Percentiles rank a stretch among this genome's conserved stretches.
Evolutionary conservation across 306 rosid genomes (phyloP).

Genomic region (Ochetophila trinervis): DNA sequence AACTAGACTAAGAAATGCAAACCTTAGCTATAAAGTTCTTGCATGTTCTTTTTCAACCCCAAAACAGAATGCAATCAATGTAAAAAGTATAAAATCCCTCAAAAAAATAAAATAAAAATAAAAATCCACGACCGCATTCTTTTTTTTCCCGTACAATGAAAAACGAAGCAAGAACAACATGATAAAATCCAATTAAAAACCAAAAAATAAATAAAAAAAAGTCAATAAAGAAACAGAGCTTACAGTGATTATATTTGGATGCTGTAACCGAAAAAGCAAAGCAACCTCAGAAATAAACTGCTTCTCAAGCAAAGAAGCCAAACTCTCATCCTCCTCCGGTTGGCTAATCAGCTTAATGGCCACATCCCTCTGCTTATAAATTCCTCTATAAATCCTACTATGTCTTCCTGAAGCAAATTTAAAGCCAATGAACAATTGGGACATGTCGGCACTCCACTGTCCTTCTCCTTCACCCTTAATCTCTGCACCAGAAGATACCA

Average conservation of each 20-base stretch:
- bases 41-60: too few species aligned
- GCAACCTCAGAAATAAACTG: constrained; percentile 91
- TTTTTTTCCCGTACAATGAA: neutral
- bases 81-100: neutral
- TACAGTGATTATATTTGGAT: constrained; percentile 87
- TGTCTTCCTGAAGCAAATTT: constrained; percentile 87
- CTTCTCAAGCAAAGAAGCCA: constrained; percentile 71
- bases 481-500: constrained; percentile 81
- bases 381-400: constrained; percentile 88
- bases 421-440: constrained; percentile 70
- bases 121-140: neutral
- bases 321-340: constrained; percentile 74
- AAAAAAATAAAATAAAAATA: too few species aligned
- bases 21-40: too few species aligned
- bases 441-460: constrained; percentile 97
- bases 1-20: too few species aligned
- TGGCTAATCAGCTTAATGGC: constrained; percentile 89
- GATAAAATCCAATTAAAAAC: too few species aligned
- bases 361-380: constrained; percentile 72
- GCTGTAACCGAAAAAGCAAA: constrained; percentile 60
- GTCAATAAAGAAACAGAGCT: too few species aligned
- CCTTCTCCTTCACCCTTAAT: constrained; percentile 86
- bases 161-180: neutral
- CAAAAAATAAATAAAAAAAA: too few species aligned
- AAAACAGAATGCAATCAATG: neutral